A percentile compares a stretch with the other conserved stretches of the same genome.
Evolutionary conservation across 805 yeast species (phyloP).

Genomic region (Hermanozyma aechmeae): DNA sequence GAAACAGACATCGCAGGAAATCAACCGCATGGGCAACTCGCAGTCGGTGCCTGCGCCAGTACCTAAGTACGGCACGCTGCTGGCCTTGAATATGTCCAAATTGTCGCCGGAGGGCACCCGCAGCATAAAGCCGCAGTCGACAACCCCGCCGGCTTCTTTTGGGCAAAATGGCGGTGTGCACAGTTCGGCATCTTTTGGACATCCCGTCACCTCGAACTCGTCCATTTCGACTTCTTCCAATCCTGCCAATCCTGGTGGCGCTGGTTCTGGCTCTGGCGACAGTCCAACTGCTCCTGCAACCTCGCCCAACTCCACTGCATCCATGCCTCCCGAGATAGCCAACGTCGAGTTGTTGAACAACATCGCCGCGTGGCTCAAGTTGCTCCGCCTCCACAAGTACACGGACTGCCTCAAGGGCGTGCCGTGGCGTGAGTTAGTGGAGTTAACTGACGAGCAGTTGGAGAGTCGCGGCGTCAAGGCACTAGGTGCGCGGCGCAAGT

Average conservation of each 20-base stretch:
- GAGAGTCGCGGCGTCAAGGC: conserved; percentile 83
- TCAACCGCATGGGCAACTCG: conserved; percentile 26
- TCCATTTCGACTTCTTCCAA: too few relatives aligned
- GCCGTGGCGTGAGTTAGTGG: conserved; percentile 73
- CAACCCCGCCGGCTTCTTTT: too few relatives aligned
- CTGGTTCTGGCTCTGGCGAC: too few relatives aligned
- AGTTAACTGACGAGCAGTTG: conserved; percentile 57
- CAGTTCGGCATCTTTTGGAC: too few relatives aligned
- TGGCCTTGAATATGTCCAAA: background rate
- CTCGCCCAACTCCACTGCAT: too few relatives aligned
- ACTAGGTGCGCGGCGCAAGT: conserved; percentile 89
- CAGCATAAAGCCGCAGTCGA: too few relatives aligned
- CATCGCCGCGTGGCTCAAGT: conserved; percentile 87
- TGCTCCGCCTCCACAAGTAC: conserved; percentile 86
- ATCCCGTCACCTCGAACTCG: too few relatives aligned
- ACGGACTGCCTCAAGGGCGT: conserved; percentile 71
- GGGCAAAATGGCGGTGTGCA: too few relatives aligned
- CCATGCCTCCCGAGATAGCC: conserved; percentile 35
- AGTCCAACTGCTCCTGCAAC: too few relatives aligned
- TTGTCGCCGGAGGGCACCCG: too few relatives aligned
- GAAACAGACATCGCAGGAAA: conserved; percentile 20
- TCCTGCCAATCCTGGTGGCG: too few relatives aligned
- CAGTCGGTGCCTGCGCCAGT: conserved; percentile 24
- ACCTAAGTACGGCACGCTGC: conserved; percentile 7
- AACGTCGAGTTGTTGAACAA: conserved; percentile 49